Evolutionary conservation across 2,329 filamentous ascomycete species (phyloP).

Genomic region (Pseudogymnoascus verrucosus): DNA sequence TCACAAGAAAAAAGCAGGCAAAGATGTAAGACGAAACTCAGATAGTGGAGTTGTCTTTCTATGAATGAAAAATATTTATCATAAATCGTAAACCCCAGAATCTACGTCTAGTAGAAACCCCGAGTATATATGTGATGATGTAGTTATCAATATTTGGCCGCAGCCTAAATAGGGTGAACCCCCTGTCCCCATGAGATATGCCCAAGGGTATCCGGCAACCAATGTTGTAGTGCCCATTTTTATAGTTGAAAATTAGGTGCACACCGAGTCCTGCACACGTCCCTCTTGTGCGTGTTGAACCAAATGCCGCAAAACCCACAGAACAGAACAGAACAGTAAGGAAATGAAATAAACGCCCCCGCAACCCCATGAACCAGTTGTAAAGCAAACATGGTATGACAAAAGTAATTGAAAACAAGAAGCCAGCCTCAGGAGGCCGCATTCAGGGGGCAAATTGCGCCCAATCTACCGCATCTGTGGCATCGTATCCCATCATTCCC

Average conservation of each 20-base stretch:
- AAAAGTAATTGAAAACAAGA: constrained; percentile 7
- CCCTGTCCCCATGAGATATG: neutral
- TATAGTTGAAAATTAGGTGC: constrained; percentile 2
- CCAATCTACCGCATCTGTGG: constrained; percentile 1
- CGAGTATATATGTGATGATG: neutral
- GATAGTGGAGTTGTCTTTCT: constrained; percentile 1
- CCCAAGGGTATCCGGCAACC: neutral
- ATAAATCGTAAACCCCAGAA: constrained; percentile 6
- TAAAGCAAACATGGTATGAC: neutral
- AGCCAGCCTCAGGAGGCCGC: neutral
- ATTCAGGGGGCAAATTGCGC: neutral
- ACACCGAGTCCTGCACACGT: neutral
- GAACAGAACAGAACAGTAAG: neutral
- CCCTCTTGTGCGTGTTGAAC: neutral
- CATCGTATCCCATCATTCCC: neutral
- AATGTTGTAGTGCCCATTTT: neutral
- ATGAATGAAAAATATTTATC: neutral
- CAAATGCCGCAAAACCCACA: neutral
- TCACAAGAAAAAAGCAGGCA: neutral
- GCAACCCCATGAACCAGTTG: neutral
- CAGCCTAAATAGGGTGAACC: neutral
- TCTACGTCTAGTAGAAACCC: neutral
- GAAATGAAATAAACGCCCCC: constrained; percentile 2
- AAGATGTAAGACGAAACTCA: neutral
- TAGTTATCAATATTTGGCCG: neutral